phyloP scores from a whole-genome alignment of 192 early-diverging fungal genomes.

The Coemansia sp. region DNA sequence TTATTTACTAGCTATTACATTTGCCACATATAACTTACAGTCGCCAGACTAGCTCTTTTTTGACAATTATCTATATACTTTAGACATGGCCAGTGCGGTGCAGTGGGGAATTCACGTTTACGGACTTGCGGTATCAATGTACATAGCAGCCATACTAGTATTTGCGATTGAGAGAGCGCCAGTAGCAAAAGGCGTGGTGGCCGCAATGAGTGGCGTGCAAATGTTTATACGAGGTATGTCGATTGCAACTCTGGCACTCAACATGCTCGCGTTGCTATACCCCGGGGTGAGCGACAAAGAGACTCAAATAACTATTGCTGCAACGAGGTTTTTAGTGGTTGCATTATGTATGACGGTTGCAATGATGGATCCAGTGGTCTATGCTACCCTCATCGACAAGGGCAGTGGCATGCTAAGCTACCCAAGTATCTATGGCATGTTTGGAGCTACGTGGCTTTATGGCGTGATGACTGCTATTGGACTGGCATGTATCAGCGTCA shows the following conservation, averaged over 20 bases:
- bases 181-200: neutral
- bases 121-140: neutral
- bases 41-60: neutral
- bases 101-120: neutral
- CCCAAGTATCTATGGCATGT: neutral
- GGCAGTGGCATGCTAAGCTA: neutral
- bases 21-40: neutral
- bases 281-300: neutral
- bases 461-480: neutral
- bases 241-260: neutral
- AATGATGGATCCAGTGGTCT: slow-evolving; percentile 4
- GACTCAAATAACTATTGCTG: neutral
- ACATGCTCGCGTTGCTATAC: neutral
- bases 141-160: neutral
- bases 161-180: neutral
- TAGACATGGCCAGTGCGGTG: neutral
- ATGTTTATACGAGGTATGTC: slow-evolving; percentile 2
- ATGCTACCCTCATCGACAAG: neutral
- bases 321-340: slow-evolving; percentile 4
- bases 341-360: neutral
- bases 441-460: slow-evolving; percentile 1
- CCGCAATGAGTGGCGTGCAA: neutral
- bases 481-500: neutral
- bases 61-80: neutral
- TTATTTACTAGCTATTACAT: neutral